Evolutionary conservation across 371 early-diverging fungal species (phyloP), one percentile per base, ranked within the genome.

Genomic region (Quaeritorhiza haematococci): DNA sequence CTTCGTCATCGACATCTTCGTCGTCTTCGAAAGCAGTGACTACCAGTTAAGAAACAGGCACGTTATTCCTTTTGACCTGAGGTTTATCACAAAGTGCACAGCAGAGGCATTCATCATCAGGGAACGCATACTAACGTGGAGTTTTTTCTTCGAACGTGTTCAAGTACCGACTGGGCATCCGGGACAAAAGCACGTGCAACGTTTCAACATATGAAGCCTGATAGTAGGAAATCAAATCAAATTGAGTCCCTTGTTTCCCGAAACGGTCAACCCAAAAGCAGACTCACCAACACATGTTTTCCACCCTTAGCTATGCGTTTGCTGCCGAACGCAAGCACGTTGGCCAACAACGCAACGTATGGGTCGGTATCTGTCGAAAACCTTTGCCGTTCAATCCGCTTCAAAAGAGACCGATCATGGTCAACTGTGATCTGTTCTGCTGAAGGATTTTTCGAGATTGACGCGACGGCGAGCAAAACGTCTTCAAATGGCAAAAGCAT

Each of bases 301-400:
- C n/a, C n/a, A n/a, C n/a, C n/a, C n/a, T 10, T 38, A 10, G 38
- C 10, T 38, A 38, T 38, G 38, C 38, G 38, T 43, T 56, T 63
- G 54, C 67, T 61, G 15, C 71, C 68, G 70, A 79, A 77, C 4
- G 73, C 75, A 7, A 81, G 43, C 47, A 79, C 47, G 48, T 79
- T 81, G 38, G 72, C 70, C 42, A 76, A 52, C 7, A 79, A 49
- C 2, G 66, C 54, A 13, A 44, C 56, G 44, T 24, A 55, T 0
- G 55, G 33, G 19, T 56, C 58, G 49, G 54, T 33, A 32, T 54
- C 66, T 43, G 29, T 50, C 45, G 33, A 45, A 1, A 55, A 45
- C 27, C 52, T 41, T 7, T 8, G 23, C 13, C 42, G 38, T 10
- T 55, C 45, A 13, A 49, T 38, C 38, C 10, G 38, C n/a, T 38